Evolutionary conservation across 306 rosid genomes (phyloP).

Genomic region (Neltuma alba): DNA sequence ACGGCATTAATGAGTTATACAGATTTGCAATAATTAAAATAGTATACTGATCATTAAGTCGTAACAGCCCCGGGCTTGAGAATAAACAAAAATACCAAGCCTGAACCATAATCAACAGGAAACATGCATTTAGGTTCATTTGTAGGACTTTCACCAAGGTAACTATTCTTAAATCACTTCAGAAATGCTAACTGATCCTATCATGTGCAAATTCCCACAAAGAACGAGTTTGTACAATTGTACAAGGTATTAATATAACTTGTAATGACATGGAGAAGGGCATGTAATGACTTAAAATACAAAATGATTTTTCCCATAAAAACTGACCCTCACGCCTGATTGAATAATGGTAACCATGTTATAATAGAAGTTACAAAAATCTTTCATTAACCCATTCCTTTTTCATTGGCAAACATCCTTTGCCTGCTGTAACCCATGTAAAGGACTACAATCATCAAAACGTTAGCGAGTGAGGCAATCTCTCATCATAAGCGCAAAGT

Average conservation of each 20-base stretch:
- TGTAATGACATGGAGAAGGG: too few species aligned
- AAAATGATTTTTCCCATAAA: background rate
- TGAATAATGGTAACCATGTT: background rate
- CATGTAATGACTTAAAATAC: background rate
- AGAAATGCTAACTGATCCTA: background rate
- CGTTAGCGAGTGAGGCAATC: background rate
- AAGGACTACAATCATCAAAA: background rate
- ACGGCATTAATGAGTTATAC: background rate
- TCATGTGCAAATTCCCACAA: background rate
- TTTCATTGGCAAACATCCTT: background rate
- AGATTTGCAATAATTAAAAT: background rate
- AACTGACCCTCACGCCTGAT: background rate
- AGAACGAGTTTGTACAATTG: background rate
- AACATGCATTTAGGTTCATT: background rate
- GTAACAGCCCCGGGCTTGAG: background rate
- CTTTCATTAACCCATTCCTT: background rate
- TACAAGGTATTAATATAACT: too few species aligned
- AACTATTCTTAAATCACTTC: background rate
- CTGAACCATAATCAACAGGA: background rate
- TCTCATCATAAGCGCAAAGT: background rate
- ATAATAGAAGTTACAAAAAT: background rate
- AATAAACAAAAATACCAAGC: background rate
- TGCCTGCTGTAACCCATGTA: background rate
- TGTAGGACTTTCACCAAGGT: background rate
- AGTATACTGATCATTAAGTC: background rate